Evolutionary conservation across 306 rosid species (phyloP), one percentile per base, ranked within the genome.

Genomic region (Cucurbita ficifolia): DNA sequence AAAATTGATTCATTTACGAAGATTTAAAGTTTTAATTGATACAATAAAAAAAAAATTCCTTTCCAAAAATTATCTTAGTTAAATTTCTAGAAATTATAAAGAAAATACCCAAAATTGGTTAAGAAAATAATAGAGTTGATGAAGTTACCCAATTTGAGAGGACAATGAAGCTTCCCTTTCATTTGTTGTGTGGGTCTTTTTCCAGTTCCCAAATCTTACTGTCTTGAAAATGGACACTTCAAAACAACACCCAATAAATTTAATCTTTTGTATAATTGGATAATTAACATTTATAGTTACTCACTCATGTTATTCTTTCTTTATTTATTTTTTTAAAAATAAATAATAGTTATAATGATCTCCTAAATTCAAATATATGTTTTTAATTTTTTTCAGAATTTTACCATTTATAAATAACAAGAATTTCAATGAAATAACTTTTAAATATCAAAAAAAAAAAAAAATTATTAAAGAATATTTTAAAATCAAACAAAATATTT

Each of bases 221-320:
- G 70, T n/a, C 50, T 63, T 63, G 70, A 63, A 63, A 63, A 29
- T 63, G 13, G 70, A 63, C 70, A 63, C 70, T 63, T 8, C 50
- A 62, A 62, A 62, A 38, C 29, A 38, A 62, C 70, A 14, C 6
- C 14, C 70, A n/a, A 63, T 8, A 40, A 63, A 63, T 63, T 8
- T 39, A 17, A 38, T 2, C 22, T 4, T 63, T 61, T 63, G 18
- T 29, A 63, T 63, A 63, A 38, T 63, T 38, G 52, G 53, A 18
- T 21, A 65, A 65, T 65, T 18, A 65, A 65, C 72, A 65, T 40
- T 40, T 65, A 65, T 65, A 43, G 72, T 42, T 45, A 65, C 33
- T 64, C 51, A 64, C 70, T 42, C 36, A 42, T 65, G 52, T 42
- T 65, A 21, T 33, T 42, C 38, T 42, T 42, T 8, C 18, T 63